These are phyloP conservation scores for Calocera viscosa DNA, from an alignment of 768 basidiomycete genomes.

Conservation along the genomic window DNA sequence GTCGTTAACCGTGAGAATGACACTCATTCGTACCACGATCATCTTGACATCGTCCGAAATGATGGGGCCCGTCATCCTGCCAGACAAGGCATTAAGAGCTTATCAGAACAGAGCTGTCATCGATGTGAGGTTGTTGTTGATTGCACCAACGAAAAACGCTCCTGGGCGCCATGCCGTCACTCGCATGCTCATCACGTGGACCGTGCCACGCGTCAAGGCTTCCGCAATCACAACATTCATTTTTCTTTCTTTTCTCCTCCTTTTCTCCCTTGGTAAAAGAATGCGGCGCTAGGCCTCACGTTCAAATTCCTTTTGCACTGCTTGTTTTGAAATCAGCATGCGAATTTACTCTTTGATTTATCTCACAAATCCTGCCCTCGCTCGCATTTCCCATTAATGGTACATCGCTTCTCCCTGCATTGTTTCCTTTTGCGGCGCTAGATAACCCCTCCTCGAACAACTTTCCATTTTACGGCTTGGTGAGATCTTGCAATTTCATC, in stretches of 20 bases:
- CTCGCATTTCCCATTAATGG: background rate
- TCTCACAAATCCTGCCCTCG: background rate
- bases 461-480: background rate
- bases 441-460: background rate
- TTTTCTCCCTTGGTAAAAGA: too few species aligned
- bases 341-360: too few species aligned
- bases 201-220: too few species aligned
- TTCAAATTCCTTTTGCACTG: too few species aligned
- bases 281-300: too few species aligned
- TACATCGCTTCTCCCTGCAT: background rate
- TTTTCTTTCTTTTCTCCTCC: too few species aligned
- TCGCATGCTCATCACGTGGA: too few species aligned
- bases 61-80: background rate
- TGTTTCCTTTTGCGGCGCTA: background rate
- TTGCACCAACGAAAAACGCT: background rate
- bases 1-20: background rate
- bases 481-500: background rate
- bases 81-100: background rate
- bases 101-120: background rate
- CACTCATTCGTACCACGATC: slow-evolving; percentile 6
- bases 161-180: background rate
- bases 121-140: background rate
- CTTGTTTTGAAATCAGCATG: too few species aligned
- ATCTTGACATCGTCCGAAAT: background rate
- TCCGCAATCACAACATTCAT: too few species aligned